Base-by-base conservation (phyloP, 192 early-diverging fungal genomes). In the Coemansia sp. region DNA sequence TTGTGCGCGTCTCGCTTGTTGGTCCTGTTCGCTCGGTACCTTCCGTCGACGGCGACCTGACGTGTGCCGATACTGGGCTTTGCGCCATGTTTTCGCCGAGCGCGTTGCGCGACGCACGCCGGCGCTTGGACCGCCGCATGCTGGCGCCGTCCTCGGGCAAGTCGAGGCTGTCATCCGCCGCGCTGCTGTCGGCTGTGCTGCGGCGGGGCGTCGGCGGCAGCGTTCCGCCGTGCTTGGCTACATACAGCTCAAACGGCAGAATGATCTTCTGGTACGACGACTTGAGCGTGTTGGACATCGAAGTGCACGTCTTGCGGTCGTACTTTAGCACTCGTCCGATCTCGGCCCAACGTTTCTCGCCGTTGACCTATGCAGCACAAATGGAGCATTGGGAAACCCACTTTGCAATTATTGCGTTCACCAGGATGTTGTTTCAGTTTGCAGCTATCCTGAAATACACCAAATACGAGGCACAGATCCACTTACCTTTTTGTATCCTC, bases 261-360 rank as follows among this genome's bases (percentile, higher is more conserved):
- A 91, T 85, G 34, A 89, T 85, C 35, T 85, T 87, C 44, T 76
- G 66, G 65, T 91, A 91, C 20, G 89, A 88, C 5, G 86, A 78
- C 60, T 91, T 93, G 38, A 91, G 81, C 58, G 87, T 86, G 59
- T 87, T 92, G 24, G 90, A 90, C 77, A 91, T 88, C 23, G 91
- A 90, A 0, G 90, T 92, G 69, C 90, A 91, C 59, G 88, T 85
- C 49, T 88, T 89, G 65, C 89, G 84, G 62, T 87, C 87, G 60
- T 91, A 91, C 56, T 88, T 89, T 48, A 93, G 67, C 24, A 73
- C 83, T 16, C 92, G 86, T 20, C 92, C 92, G 39, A 97, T 91
- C 69, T 92, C 90, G n/a, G 90, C 88, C 95, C 95, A 98, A 58
- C 89, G 87, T 64, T 93, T 94, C 59, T 80, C 69, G 15, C 83